These are phyloP conservation scores for Chytriomyces sp. DNA, from an alignment of 192 early-diverging fungal genomes.

Conservation along the genomic window DNA sequence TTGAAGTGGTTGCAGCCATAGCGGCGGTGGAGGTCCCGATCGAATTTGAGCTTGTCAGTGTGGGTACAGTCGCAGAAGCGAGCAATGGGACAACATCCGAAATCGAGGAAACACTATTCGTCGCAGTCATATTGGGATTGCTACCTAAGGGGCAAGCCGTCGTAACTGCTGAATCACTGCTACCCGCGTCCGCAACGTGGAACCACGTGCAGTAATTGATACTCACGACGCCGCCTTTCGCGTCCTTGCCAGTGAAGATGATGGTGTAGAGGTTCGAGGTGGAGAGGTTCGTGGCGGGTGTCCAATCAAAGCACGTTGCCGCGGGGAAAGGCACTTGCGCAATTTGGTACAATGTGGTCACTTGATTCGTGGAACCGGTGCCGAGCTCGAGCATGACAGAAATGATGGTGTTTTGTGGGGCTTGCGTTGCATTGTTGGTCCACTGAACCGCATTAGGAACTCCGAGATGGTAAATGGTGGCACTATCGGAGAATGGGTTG, in stretches of 20 bases:
- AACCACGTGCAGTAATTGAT: background rate
- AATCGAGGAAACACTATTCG: too few relatives aligned
- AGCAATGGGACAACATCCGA: too few relatives aligned
- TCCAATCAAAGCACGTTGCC: constrained; percentile 22
- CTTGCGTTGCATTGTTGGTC: background rate
- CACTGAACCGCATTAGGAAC: background rate
- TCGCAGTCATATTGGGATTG: too few relatives aligned
- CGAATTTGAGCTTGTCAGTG: too few relatives aligned
- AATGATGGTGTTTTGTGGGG: background rate
- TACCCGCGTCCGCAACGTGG: background rate
- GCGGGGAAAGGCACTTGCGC: constrained; percentile 1
- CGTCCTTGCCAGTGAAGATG: background rate
- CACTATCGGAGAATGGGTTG: background rate
- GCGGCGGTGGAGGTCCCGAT: too few relatives aligned
- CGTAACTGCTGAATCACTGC: background rate
- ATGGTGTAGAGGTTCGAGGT: constrained; percentile 4
- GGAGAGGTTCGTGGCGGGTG: constrained; percentile 12
- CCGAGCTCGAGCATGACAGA: background rate
- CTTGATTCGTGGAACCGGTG: background rate
- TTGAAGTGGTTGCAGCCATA: too few relatives aligned
- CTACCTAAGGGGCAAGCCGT: background rate
- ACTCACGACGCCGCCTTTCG: background rate
- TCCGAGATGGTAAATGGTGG: background rate
- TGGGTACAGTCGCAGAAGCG: too few relatives aligned
- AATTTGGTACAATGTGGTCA: background rate